phyloP scores from a whole-genome alignment of 768 basidiomycete genomes.

The Cubamyces lactineus region DNA sequence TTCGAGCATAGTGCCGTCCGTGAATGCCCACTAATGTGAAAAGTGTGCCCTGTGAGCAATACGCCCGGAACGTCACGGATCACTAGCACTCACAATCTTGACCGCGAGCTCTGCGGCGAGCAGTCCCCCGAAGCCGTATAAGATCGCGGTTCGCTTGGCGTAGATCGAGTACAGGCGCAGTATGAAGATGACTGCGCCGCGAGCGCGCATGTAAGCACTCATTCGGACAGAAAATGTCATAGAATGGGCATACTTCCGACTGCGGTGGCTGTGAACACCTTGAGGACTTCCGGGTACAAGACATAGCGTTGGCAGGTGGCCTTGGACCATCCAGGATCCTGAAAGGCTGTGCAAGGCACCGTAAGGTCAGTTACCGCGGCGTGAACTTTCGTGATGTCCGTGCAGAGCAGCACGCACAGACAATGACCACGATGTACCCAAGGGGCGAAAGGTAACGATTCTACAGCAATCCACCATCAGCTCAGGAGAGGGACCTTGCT shows the following conservation, averaged over 20 bases:
- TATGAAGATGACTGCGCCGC: constrained; percentile 29
- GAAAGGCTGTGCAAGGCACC: constrained; percentile 16
- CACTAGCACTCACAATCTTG: constrained; percentile 29
- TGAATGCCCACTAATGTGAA: constrained; percentile 31
- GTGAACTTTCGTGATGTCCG: neutral
- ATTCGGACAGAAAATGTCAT: neutral
- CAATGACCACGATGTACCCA: constrained; percentile 34
- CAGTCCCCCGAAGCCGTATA: constrained; percentile 24
- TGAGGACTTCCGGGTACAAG: constrained; percentile 30
- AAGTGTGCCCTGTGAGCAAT: neutral
- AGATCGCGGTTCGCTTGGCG: constrained; percentile 17
- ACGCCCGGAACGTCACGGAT: too few species aligned
- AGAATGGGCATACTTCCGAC: constrained; percentile 24
- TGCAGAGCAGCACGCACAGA: constrained; percentile 22
- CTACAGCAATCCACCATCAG: constrained; percentile 11
- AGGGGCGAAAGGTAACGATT: constrained; percentile 33
- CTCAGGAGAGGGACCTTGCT: neutral
- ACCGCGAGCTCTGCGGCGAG: constrained; percentile 25
- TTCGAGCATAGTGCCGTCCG: constrained; percentile 27
- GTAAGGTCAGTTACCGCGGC: neutral
- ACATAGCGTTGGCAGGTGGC: constrained; percentile 27
- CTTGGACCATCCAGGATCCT: constrained; percentile 27
- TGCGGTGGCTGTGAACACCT: constrained; percentile 29
- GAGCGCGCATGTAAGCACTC: neutral
- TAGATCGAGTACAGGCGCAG: constrained; percentile 34